Conservation (phyloP, 306 rosid genomes). For the Dryas drummondii region DNA sequence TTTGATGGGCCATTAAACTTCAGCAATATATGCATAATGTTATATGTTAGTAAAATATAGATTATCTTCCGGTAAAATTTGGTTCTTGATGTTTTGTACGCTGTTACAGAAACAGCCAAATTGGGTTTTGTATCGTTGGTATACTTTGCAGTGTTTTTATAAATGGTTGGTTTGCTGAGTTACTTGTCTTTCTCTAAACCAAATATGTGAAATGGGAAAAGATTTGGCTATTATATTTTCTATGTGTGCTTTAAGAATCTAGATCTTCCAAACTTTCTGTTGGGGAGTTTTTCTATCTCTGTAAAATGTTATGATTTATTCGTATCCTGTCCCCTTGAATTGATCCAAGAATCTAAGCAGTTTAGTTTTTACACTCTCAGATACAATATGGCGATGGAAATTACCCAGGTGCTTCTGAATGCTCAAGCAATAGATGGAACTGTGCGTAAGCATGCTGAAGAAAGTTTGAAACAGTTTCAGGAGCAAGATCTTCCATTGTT, state of each 20-base stretch:
- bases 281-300: background rate
- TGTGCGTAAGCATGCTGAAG: constrained; percentile 83
- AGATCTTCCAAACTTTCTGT: background rate
- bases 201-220: background rate
- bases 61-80: background rate
- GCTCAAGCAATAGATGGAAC: constrained; percentile 83
- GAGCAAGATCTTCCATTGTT: constrained; percentile 86
- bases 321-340: background rate
- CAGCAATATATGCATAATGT: background rate
- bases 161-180: background rate
- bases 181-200: background rate
- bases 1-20: background rate
- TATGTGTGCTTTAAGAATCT: background rate
- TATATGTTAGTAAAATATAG: background rate
- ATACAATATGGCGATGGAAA: constrained; percentile 65
- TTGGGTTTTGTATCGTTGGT: background rate
- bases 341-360: background rate
- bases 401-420: constrained; percentile 74
- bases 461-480: constrained; percentile 78
- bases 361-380: constrained; percentile 3
- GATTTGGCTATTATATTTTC: background rate
- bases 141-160: background rate
- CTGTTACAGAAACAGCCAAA: background rate
- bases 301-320: background rate
- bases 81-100: background rate